phyloP scores from a whole-genome alignment of 108 stramenopile species.

The Cylindrotheca closterium region DNA sequence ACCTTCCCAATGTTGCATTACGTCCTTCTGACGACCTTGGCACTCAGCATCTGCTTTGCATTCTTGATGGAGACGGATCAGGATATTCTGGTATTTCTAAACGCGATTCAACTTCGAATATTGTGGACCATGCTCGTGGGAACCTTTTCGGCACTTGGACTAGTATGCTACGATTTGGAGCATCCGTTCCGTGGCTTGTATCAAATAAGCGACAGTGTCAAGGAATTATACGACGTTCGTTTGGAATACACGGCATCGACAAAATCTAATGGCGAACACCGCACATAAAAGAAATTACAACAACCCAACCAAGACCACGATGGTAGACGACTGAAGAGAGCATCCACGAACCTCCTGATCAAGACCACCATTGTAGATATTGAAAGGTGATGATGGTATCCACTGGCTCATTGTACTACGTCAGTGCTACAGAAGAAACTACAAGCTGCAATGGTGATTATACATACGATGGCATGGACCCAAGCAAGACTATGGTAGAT shows the following conservation, averaged over 20 bases:
- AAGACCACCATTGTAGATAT: too few relatives aligned
- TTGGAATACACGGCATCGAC: not conserved
- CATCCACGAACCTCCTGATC: too few relatives aligned
- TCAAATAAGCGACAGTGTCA: slow-evolving; percentile 25
- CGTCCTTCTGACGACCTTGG: slow-evolving; percentile 22
- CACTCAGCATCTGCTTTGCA: slow-evolving; percentile 18
- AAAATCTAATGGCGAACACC: too few relatives aligned
- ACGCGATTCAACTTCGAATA: slow-evolving; percentile 58
- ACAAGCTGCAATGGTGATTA: too few relatives aligned
- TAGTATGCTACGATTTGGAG: slow-evolving; percentile 58
- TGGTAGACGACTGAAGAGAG: too few relatives aligned
- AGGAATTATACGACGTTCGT: slow-evolving; percentile 61
- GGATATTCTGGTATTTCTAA: slow-evolving; percentile 58
- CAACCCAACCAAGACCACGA: too few relatives aligned
- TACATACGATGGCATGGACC: too few relatives aligned
- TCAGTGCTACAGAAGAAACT: too few relatives aligned
- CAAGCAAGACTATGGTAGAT: too few relatives aligned
- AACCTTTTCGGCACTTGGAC: slow-evolving; percentile 52
- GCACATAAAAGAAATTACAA: too few relatives aligned
- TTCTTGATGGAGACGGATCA: slow-evolving; percentile 46
- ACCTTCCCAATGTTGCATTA: slow-evolving; percentile 50
- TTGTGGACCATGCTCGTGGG: slow-evolving; percentile 61
- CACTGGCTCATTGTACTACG: too few relatives aligned
- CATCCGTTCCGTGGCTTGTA: slow-evolving; percentile 35
- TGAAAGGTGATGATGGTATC: too few relatives aligned